Percentiles rank a stretch among this genome's conserved stretches.
Conservation (phyloP, 73 alveolate species). For the Uronychia binucleata region DNA sequence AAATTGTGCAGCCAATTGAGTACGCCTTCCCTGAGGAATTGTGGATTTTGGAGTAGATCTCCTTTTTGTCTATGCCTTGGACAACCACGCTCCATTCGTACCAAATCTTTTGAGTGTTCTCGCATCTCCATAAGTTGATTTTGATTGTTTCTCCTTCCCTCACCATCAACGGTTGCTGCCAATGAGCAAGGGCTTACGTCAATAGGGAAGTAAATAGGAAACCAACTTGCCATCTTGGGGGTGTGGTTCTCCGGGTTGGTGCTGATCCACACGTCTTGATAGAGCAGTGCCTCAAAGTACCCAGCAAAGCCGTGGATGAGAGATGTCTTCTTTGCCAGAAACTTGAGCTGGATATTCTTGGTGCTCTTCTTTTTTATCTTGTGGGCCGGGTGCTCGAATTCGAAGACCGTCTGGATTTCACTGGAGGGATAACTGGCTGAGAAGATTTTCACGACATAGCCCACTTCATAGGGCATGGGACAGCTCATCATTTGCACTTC, state of each 20-base stretch:
- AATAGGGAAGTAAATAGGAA: slow-evolving; percentile 92
- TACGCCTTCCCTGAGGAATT: slow-evolving; percentile 76
- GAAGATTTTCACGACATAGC: slow-evolving; percentile 59
- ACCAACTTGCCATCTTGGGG: slow-evolving; percentile 86
- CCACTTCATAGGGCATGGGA: slow-evolving; percentile 31
- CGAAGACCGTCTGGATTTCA: slow-evolving; percentile 61
- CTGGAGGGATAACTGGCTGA: slow-evolving; percentile 61
- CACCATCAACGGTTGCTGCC: slow-evolving; percentile 64
- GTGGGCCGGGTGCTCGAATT: slow-evolving; percentile 72
- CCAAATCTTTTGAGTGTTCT: slow-evolving; percentile 78
- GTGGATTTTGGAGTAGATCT: slow-evolving; percentile 61
- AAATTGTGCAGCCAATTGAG: slow-evolving; percentile 50
- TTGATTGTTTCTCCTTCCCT: slow-evolving; percentile 50
- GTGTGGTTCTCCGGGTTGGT: slow-evolving; percentile 77
- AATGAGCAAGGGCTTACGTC: neutral
- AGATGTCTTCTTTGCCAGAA: slow-evolving; percentile 34
- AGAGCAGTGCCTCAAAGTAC: slow-evolving; percentile 73
- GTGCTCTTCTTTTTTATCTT: slow-evolving; percentile 25
- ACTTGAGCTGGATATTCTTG: slow-evolving; percentile 1
- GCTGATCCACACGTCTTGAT: slow-evolving; percentile 63
- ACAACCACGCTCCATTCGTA: slow-evolving; percentile 82
- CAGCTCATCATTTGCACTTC: neutral
- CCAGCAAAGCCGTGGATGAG: slow-evolving; percentile 86
- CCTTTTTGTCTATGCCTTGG: slow-evolving; percentile 23
- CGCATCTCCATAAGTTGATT: slow-evolving; percentile 68